Evolutionary conservation across 805 yeast genomes (phyloP), one percentile per base, ranked within the genome.

Genomic region (Candida qinlingensis): DNA sequence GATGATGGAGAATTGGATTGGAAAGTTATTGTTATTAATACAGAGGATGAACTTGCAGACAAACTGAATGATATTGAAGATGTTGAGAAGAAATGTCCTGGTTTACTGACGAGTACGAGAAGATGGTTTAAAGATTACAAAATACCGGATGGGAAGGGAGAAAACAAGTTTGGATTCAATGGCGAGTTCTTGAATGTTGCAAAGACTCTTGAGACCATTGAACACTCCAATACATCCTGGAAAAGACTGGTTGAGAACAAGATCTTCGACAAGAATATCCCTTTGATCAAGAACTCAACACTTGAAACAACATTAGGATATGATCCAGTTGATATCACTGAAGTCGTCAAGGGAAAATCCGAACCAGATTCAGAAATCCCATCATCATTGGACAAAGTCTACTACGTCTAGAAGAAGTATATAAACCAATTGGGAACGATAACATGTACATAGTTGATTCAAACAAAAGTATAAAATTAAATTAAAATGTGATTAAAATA

Each of bases 1-100:
- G 95, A 87, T 60, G 97, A 91, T 68, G 97, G 97, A 57, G 99
- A 94, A 72, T 77, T 96, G 50, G 99, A 92, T 72, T 92, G 98
- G 98, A 88, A 88, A 69, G 74, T 88, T 33, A 78, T 88, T 50
- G 88, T 77, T 19, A 84, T 88, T 48, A 83, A 84, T 60, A 70
- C 73, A 31, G 70, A 75, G 46, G 95, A 87, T 64, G 84, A 87
- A 41, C 62, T 84, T 61, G 83, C 88, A 27, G 50, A 71, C 6
- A 71, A 78, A 54, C 64, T 88, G 49, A 72, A 82, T 59, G 81
- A 77, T 62, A 74, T 88, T 41, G 71, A 73, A 51, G 96, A 87
- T 66, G 87, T 88, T 30, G 81, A 82, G 51, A 65, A 66, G 28
- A 70, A 75, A 53, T 75, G 85, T 71, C 95, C 96, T 36, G 85